Percentiles rank a stretch among this genome's conserved stretches.
These are phyloP conservation scores for Fusarium devonianum DNA, from an alignment of 2,329 filamentous ascomycete species.

Conservation along the genomic window DNA sequence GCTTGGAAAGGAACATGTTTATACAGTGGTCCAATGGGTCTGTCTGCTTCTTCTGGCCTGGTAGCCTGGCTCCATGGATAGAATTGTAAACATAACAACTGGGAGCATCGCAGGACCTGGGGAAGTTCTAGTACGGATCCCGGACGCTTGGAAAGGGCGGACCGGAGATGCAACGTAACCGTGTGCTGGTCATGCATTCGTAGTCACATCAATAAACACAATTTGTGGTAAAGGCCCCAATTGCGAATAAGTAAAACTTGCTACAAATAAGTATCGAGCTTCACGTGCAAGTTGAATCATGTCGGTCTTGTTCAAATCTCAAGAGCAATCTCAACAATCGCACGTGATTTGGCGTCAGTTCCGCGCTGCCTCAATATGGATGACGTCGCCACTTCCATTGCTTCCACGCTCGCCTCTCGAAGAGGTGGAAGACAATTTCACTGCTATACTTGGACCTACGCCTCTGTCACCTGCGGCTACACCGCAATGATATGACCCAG, in stretches of 20 bases:
- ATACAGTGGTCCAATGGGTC: slow-evolving; percentile 19
- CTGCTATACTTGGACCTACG: not conserved
- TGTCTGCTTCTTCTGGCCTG: slow-evolving; percentile 14
- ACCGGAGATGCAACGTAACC: slow-evolving; percentile 21
- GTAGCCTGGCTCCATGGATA: slow-evolving; percentile 29
- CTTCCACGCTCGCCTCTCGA: not conserved
- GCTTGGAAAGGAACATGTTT: slow-evolving; percentile 32
- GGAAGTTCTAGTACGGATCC: slow-evolving; percentile 13
- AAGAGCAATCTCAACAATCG: not conserved
- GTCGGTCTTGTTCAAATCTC: not conserved
- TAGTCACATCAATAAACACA: slow-evolving; percentile 30
- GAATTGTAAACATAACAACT: slow-evolving; percentile 32
- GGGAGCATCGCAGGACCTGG: slow-evolving; percentile 18
- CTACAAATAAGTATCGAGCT: not conserved
- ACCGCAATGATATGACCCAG: slow-evolving; percentile 11
- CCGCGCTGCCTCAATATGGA: slow-evolving; percentile 36
- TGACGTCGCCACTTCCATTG: slow-evolving; percentile 31
- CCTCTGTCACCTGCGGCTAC: not conserved
- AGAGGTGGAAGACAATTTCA: no score
- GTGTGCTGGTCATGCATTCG: slow-evolving; percentile 30
- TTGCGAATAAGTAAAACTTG: not conserved
- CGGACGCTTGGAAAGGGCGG: slow-evolving; percentile 9
- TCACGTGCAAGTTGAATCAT: not conserved
- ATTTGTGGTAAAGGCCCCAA: slow-evolving; percentile 10
- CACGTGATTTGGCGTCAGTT: slow-evolving; percentile 51